A percentile compares a stretch with the other conserved stretches of the same genome.
Conservation (phyloP, 2,329 filamentous ascomycete genomes). For the Colletotrichum tamarilloi region DNA sequence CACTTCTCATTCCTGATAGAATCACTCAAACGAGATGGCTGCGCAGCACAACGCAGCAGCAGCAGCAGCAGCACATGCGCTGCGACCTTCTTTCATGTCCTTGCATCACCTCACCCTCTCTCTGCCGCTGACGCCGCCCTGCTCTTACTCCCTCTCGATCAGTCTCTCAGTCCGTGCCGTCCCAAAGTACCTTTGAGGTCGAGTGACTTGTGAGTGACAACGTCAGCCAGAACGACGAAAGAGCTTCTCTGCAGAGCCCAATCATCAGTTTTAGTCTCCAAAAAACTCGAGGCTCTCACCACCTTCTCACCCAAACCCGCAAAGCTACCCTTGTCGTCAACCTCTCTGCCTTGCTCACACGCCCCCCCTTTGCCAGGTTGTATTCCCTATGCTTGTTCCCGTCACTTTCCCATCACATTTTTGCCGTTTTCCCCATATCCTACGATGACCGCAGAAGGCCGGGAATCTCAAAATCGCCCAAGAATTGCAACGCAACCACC, state of each 20-base stretch:
- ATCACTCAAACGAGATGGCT: constrained; percentile 32
- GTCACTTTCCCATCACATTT: constrained; percentile 24
- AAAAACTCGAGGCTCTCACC: background rate
- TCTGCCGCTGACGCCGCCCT: background rate
- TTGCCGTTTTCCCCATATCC: background rate
- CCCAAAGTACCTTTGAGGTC: constrained; percentile 21
- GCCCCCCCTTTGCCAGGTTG: background rate
- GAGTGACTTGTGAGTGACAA: constrained; percentile 24
- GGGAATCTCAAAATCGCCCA: constrained; percentile 16
- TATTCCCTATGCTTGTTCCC: background rate
- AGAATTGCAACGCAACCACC: background rate
- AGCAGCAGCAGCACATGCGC: constrained; percentile 26
- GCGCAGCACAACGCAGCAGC: constrained; percentile 15
- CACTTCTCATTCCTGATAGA: constrained; percentile 30
- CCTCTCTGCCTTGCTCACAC: constrained; percentile 11
- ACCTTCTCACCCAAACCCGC: background rate
- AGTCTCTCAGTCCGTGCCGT: background rate
- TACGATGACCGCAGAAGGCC: constrained; percentile 12
- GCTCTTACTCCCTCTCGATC: background rate
- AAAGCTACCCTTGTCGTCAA: background rate
- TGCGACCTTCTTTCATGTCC: constrained; percentile 9
- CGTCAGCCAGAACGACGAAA: background rate
- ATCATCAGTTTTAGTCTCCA: background rate
- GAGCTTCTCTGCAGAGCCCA: constrained; percentile 3
- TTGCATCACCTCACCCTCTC: background rate